Conservation (phyloP, 495 filamentous ascomycete species). For the Penicillium crystallinum region DNA sequence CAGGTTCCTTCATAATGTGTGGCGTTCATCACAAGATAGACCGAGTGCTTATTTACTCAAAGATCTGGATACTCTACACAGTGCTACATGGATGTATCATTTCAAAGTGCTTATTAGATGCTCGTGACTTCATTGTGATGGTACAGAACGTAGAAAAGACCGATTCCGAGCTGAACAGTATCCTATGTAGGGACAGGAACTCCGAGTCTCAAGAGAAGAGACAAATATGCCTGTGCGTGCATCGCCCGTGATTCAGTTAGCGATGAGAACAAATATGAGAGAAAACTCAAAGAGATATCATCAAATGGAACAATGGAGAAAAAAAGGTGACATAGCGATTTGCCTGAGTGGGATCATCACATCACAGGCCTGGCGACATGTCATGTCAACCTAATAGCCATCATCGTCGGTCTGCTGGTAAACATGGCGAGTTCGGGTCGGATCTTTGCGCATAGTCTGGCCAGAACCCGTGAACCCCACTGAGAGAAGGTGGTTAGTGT, state of each 20-base stretch:
- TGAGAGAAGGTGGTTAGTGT: slow-evolving; percentile 28
- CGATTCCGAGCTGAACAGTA: slow-evolving; percentile 4
- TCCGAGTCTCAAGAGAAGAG: slow-evolving; percentile 10
- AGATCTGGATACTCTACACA: too few species aligned
- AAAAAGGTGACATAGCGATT: slow-evolving; percentile 13
- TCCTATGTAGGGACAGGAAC: slow-evolving; percentile 11
- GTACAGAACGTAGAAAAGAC: slow-evolving; percentile 5
- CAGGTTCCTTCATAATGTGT: too few species aligned
- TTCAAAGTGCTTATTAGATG: background rate
- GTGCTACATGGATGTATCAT: too few species aligned
- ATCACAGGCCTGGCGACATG: background rate
- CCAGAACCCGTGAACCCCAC: slow-evolving; percentile 96
- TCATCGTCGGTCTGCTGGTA: slow-evolving; percentile 80
- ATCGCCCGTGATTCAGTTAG: slow-evolving; percentile 30
- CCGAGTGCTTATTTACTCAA: background rate
- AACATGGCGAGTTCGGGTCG: slow-evolving; percentile 73
- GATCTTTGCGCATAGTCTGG: slow-evolving; percentile 89
- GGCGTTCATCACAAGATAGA: background rate
- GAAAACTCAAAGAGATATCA: slow-evolving; percentile 10
- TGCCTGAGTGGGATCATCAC: slow-evolving; percentile 3
- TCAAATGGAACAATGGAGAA: slow-evolving; percentile 8
- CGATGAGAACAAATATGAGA: slow-evolving; percentile 21
- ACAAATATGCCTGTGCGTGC: slow-evolving; percentile 25
- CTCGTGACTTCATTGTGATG: slow-evolving; percentile 1
- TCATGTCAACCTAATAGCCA: slow-evolving; percentile 31